Conservation (phyloP, 768 basidiomycete species). For the Phylloporus rhodoxanthus region DNA sequence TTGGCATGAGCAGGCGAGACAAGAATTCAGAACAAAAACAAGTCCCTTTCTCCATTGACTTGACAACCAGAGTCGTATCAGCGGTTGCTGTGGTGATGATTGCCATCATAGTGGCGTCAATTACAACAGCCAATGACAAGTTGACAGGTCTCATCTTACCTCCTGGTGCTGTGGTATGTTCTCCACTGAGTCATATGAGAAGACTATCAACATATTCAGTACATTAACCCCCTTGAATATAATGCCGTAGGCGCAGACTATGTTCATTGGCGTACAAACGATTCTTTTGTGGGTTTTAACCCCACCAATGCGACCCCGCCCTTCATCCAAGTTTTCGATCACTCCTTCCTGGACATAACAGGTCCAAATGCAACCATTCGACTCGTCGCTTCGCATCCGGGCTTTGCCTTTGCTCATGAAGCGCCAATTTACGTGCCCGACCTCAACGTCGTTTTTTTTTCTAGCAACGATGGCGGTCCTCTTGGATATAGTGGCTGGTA, state of each 20-base stretch:
- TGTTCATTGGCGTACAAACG: conserved; percentile 30
- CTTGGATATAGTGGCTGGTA: conserved; percentile 60
- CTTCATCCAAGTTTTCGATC: conserved; percentile 54
- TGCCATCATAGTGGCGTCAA: neutral
- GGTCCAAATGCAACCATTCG: conserved; percentile 54
- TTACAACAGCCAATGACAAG: neutral
- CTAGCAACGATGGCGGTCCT: conserved; percentile 62
- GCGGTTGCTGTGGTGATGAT: neutral
- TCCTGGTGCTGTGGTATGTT: conserved; percentile 20
- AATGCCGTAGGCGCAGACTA: conserved; percentile 46
- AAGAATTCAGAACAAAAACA: neutral
- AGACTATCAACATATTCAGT: conserved; percentile 29
- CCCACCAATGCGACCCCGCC: conserved; percentile 55
- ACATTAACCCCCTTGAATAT: conserved; percentile 45
- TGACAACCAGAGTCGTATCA: neutral
- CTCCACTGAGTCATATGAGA: neutral
- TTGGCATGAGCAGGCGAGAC: neutral
- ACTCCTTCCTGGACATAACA: conserved; percentile 51
- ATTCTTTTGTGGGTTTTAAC: conserved; percentile 47
- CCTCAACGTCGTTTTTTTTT: conserved; percentile 68
- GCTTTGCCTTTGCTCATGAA: conserved; percentile 74
- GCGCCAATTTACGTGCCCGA: conserved; percentile 61
- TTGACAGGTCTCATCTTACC: conserved; percentile 11
- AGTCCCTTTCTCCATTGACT: neutral
- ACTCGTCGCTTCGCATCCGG: conserved; percentile 55